Conservation (phyloP, 257 asterid genomes). For the Salvia miltiorrhiza region DNA sequence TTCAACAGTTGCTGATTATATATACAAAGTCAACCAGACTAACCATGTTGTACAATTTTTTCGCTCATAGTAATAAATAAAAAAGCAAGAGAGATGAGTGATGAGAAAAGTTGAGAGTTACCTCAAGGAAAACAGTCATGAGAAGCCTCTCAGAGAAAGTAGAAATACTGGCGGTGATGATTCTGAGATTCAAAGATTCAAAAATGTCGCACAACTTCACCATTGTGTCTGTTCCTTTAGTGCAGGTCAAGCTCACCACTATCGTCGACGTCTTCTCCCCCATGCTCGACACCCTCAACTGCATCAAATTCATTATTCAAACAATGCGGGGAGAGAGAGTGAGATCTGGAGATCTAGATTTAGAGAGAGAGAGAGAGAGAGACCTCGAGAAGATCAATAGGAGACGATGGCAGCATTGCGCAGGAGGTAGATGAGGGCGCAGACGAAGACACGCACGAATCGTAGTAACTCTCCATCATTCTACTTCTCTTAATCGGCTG, state of each 20-base stretch:
- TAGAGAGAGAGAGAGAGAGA: constrained; percentile 5
- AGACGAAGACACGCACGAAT: constrained; percentile 13
- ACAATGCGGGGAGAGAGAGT: background rate
- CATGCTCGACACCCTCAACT: constrained; percentile 69
- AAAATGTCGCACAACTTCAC: constrained; percentile 73
- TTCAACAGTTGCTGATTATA: too few relatives aligned
- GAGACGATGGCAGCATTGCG: constrained; percentile 29
- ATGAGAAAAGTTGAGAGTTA: constrained; percentile 16
- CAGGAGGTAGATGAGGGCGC: background rate
- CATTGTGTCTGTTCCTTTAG: constrained; percentile 72
- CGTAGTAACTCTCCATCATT: constrained; percentile 25
- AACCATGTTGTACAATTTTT: too few relatives aligned
- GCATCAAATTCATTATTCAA: constrained; percentile 14
- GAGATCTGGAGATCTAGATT: background rate
- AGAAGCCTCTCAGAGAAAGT: constrained; percentile 62
- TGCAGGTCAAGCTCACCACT: constrained; percentile 77
- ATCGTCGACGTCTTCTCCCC: constrained; percentile 59
- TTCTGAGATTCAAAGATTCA: constrained; percentile 69
- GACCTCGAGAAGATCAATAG: constrained; percentile 73
- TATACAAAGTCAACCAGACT: too few relatives aligned
- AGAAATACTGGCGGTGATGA: constrained; percentile 66
- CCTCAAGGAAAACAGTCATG: constrained; percentile 78
- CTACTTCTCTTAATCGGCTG: constrained; percentile 47
- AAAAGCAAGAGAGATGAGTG: background rate
- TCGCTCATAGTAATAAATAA: too few relatives aligned